Percentiles rank a stretch among this genome's conserved stretches.
Conservation (phyloP, 495 filamentous ascomycete genomes). For the Rhypophila decipiens region DNA sequence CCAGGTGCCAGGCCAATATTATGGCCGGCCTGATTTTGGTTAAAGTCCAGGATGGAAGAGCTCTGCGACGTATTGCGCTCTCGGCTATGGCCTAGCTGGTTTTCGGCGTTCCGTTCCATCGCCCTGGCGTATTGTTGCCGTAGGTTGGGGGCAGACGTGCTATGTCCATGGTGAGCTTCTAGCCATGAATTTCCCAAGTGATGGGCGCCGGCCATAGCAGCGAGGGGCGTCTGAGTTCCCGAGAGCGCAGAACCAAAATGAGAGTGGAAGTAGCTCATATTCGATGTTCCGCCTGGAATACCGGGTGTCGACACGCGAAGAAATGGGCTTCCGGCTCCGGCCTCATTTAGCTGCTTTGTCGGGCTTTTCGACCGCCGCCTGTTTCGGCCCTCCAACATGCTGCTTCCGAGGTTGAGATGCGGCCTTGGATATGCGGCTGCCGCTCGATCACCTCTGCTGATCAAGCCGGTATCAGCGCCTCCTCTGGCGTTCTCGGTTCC, state of each 20-base stretch:
- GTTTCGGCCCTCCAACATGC: too few species aligned
- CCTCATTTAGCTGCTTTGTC: slow-evolving; percentile 41
- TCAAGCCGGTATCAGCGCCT: slow-evolving; percentile 6
- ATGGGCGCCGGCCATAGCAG: slow-evolving; percentile 69
- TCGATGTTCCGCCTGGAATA: slow-evolving; percentile 80
- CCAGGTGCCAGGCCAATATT: not conserved
- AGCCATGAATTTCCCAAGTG: slow-evolving; percentile 36
- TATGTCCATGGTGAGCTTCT: slow-evolving; percentile 26
- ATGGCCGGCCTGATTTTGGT: slow-evolving; percentile 7
- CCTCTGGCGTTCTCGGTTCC: not conserved
- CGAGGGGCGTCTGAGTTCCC: slow-evolving; percentile 79
- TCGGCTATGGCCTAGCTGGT: slow-evolving; percentile 25
- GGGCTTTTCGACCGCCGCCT: slow-evolving; percentile 14
- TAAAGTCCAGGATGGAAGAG: slow-evolving; percentile 36
- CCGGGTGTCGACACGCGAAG: slow-evolving; percentile 65
- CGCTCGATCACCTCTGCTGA: not conserved
- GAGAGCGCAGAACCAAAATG: slow-evolving; percentile 72
- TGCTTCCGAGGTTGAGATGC: slow-evolving; percentile 28
- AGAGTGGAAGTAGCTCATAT: slow-evolving; percentile 85
- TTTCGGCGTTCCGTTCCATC: not conserved
- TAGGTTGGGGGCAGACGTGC: slow-evolving; percentile 22
- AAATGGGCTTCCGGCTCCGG: slow-evolving; percentile 56
- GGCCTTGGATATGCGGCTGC: slow-evolving; percentile 20
- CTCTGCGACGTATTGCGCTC: slow-evolving; percentile 39
- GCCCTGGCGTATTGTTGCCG: slow-evolving; percentile 9